Base-by-base conservation (phyloP, 441 rosid species). In the Bocquillonia castaneifolia region DNA sequence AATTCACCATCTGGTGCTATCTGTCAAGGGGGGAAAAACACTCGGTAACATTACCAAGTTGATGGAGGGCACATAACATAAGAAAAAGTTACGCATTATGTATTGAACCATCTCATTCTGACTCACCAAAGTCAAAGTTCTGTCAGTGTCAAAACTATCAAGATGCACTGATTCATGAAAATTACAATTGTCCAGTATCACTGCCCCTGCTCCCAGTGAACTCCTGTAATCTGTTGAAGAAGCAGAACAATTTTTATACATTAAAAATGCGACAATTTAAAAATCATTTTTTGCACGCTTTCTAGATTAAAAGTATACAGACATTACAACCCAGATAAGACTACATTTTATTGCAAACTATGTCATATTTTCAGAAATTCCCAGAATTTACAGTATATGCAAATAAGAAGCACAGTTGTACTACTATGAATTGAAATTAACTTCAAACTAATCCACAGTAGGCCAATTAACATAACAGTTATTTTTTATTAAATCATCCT, bases 1-100 rank as follows among this genome's bases (percentile, higher is more conserved):
- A 91, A 89, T 80, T 91, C 97, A 64, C 96, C 97, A 72, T 92
- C 96, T 23, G 97, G 91, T 47, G 97, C 94, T 69, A 86, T 85
- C 97, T 89, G 77, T 64, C 63, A 72, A 63, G 58, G 69, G 64
- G 47, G 15, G 23, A 63, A 70, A 66, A 66, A 34, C 3, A 20
- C 10, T 54, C 17, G 0, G 18, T 5, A 51, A 17, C 10, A 57
- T 69, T 56, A 57, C 45, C 39, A 52, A 53, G 13, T 42, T 25
- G 37, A 20, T 18, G 9, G 25, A 58, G 23, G 18, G 42, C 66
- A 60, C 37, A 63, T 65, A 55, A 72, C n/a, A n/a, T n/a, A 40
- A n/a, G 42, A 53, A 66, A 32, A 72, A 22, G 61, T 14, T 59
- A 65, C 22, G 53, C 39, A 39, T 28, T 17, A 37, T 10, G 14